Percentiles rank a stretch among this genome's conserved stretches.
These are phyloP conservation scores for Nannizziopsis arthrosporioides DNA, from an alignment of 2,329 filamentous ascomycete genomes.

Conservation along the genomic window DNA sequence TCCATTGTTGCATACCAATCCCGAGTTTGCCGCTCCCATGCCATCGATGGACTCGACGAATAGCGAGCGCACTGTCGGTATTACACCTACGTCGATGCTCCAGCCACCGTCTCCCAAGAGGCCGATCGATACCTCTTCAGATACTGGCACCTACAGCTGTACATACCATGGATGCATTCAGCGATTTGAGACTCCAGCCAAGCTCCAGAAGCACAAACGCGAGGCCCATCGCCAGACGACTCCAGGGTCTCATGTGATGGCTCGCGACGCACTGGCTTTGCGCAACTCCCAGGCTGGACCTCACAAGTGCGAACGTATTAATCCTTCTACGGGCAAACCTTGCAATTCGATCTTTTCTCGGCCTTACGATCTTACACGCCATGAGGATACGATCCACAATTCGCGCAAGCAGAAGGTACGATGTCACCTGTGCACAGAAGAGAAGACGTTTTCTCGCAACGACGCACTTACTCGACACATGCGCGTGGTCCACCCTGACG, in stretches of 20 bases:
- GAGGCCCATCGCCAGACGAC: slow-evolving; percentile 76
- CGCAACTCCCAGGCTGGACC: slow-evolving; percentile 85
- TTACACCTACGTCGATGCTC: slow-evolving; percentile 11
- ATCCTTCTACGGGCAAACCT: slow-evolving; percentile 86
- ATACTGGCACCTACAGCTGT: slow-evolving; percentile 87
- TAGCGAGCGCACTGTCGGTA: slow-evolving; percentile 35
- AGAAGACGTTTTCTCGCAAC: slow-evolving; percentile 92
- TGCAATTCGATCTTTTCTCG: slow-evolving; percentile 91
- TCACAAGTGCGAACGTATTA: slow-evolving; percentile 84
- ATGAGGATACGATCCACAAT: slow-evolving; percentile 97
- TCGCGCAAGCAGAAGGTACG: slow-evolving; percentile 86
- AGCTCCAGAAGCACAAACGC: slow-evolving; percentile 89
- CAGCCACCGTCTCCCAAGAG: slow-evolving; percentile 33
- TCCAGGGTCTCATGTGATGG: slow-evolving; percentile 37
- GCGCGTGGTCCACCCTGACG: slow-evolving; percentile 82
- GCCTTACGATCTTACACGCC: slow-evolving; percentile 89
- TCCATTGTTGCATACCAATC: slow-evolving; percentile 35
- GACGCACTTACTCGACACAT: slow-evolving; percentile 92
- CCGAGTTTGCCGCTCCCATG: slow-evolving; percentile 48
- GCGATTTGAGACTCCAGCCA: slow-evolving; percentile 75
- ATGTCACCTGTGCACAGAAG: slow-evolving; percentile 84
- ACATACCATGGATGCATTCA: slow-evolving; percentile 84
- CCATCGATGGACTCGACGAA: slow-evolving; percentile 51
- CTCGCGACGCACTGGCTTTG: slow-evolving; percentile 35
- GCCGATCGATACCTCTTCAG: slow-evolving; percentile 56